Evolutionary conservation across 805 yeast genomes (phyloP).

Genomic region (Kodamaea kaohsiungensis): DNA sequence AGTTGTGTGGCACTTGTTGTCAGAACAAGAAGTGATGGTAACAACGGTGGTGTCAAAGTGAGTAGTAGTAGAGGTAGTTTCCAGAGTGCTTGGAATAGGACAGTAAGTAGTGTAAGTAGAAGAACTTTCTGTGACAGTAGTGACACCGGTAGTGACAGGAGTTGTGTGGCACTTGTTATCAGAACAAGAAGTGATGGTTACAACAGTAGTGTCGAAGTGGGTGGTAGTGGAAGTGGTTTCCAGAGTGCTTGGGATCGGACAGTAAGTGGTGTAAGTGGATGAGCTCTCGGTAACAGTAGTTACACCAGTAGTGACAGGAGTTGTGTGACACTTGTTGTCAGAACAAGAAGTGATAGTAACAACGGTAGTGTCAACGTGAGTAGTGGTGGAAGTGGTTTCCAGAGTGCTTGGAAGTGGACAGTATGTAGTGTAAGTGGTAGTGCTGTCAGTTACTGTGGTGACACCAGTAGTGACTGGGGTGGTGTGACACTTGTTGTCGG

Average conservation of each 20-base stretch:
- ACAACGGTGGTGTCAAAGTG: conserved; percentile 25
- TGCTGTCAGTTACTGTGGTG: conserved; percentile 21
- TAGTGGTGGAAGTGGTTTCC: conserved; percentile 21
- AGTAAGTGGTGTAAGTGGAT: conserved; percentile 37
- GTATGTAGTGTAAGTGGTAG: conserved; percentile 26
- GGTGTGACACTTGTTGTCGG: conserved; percentile 25
- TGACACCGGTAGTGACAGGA: conserved; percentile 16
- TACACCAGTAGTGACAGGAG: conserved; percentile 33
- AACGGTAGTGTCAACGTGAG: conserved; percentile 24
- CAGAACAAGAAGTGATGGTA: conserved; percentile 8
- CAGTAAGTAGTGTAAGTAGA: conserved; percentile 37
- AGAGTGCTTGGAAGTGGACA: conserved; percentile 18
- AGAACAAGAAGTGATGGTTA: conserved; percentile 30
- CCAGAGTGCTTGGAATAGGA: conserved; percentile 6
- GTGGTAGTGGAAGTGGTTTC: conserved; percentile 9
- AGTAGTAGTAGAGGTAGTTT: conserved; percentile 14
- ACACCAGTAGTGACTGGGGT: conserved; percentile 26
- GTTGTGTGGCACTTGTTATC: conserved; percentile 23
- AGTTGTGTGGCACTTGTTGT: conserved; percentile 29
- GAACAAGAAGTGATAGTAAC: conserved; percentile 39
- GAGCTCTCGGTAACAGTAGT: conserved; percentile 35
- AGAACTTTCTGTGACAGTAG: conserved; percentile 23
- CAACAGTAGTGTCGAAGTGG: conserved; percentile 20
- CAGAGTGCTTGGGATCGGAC: conserved; percentile 22
- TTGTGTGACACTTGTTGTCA: conserved; percentile 26